Conservation (phyloP, 208 protist species). For the Leishmania gerbilli region DNA sequence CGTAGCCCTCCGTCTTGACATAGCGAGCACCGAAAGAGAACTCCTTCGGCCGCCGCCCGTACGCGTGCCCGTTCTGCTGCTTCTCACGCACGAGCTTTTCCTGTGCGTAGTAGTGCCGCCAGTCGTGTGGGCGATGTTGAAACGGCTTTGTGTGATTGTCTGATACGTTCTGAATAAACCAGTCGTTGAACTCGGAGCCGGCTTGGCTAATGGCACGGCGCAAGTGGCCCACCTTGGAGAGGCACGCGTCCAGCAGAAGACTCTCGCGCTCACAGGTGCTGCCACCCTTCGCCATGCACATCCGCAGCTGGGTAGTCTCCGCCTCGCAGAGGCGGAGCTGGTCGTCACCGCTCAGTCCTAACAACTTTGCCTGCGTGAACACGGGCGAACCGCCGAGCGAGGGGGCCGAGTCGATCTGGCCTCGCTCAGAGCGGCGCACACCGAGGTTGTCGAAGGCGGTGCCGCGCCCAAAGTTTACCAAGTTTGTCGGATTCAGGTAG, state of each 20-base stretch:
- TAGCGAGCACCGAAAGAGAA: constrained; percentile 75
- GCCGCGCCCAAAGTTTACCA: constrained; percentile 89
- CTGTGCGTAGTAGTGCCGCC: constrained; percentile 86
- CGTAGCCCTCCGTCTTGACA: constrained; percentile 89
- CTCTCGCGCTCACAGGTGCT: constrained; percentile 82
- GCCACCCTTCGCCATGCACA: constrained; percentile 88
- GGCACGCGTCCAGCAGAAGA: constrained; percentile 67
- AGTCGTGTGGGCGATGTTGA: constrained; percentile 88
- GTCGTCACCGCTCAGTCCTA: constrained; percentile 82
- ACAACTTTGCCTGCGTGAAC: constrained; percentile 77
- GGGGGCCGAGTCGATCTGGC: constrained; percentile 82
- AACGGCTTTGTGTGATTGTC: constrained; percentile 93
- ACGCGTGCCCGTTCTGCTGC: constrained; percentile 77
- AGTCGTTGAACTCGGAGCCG: constrained; percentile 84
- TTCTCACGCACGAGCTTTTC: constrained; percentile 80
- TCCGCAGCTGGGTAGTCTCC: constrained; percentile 84
- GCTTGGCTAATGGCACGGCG: constrained; percentile 71
- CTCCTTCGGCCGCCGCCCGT: constrained; percentile 78
- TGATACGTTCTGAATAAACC: constrained; percentile 89
- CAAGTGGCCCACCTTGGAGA: constrained; percentile 78
- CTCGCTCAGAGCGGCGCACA: constrained; percentile 73
- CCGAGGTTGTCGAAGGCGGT: constrained; percentile 88
- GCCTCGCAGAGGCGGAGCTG: constrained; percentile 81
- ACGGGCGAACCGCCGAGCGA: constrained; percentile 80
- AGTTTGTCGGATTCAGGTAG: constrained; percentile 88